Percentiles rank a stretch among this genome's conserved stretches.
Evolutionary conservation across 177 flowering plant genomes (phyloP).

Genomic region (Telopea speciosissima): DNA sequence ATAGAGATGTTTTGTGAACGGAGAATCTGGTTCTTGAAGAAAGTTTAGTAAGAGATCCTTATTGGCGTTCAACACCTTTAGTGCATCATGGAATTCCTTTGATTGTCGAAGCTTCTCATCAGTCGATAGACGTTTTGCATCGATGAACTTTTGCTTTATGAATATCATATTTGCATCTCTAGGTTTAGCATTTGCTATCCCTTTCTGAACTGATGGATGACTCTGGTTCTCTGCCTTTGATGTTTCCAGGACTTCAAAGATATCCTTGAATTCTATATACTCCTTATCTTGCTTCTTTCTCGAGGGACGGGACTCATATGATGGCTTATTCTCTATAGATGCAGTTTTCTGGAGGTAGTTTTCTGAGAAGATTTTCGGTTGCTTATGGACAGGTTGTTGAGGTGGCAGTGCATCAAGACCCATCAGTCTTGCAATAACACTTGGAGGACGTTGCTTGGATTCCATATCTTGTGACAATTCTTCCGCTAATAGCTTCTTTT

Average conservation of each 20-base stretch:
- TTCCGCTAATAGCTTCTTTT: slow-evolving; percentile 56
- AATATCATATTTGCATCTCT: slow-evolving; percentile 47
- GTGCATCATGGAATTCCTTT: slow-evolving; percentile 59
- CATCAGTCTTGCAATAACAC: slow-evolving; percentile 83
- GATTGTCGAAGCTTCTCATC: slow-evolving; percentile 56
- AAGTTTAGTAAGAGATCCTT: slow-evolving; percentile 56
- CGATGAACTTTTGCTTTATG: slow-evolving; percentile 53
- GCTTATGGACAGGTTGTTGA: slow-evolving; percentile 40
- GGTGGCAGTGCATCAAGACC: slow-evolving; percentile 76
- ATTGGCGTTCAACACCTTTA: slow-evolving; percentile 60
- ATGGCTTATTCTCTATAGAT: slow-evolving; percentile 21
- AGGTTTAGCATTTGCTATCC: slow-evolving; percentile 21
- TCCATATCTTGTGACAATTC: slow-evolving; percentile 66
- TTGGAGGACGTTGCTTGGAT: slow-evolving; percentile 50
- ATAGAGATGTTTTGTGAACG: slow-evolving; percentile 61
- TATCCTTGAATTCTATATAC: slow-evolving; percentile 76
- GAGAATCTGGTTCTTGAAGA: slow-evolving; percentile 70
- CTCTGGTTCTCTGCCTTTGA: slow-evolving; percentile 24
- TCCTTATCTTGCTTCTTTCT: slow-evolving; percentile 36
- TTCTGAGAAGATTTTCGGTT: slow-evolving; percentile 31
- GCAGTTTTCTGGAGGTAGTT: slow-evolving; percentile 20
- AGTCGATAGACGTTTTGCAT: slow-evolving; percentile 58
- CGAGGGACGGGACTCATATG: slow-evolving; percentile 25
- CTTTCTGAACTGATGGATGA: slow-evolving; percentile 15
- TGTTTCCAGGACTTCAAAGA: slow-evolving; percentile 65